Evolutionary conservation across 2,329 filamentous ascomycete genomes (phyloP), one percentile per base, ranked within the genome.

Genomic region (Cladosporium sp.): DNA sequence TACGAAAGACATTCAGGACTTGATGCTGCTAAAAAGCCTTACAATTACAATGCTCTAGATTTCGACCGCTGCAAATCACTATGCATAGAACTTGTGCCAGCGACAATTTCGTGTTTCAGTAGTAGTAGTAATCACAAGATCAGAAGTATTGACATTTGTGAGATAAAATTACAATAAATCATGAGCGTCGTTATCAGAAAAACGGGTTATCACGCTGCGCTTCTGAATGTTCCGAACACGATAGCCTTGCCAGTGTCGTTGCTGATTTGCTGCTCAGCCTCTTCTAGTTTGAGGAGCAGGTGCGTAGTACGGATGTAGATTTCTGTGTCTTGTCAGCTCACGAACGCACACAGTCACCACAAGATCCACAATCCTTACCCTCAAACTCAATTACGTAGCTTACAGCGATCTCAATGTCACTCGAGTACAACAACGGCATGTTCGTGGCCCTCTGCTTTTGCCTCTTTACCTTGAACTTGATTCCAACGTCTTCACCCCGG

Each of bases 321-420:
- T 75, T 91, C 88, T 89, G 66, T 3, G 22, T 7, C 3, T 14
- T 12, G 51, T 68, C 51, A 68, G 63, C 54, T 11, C 36, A 17
- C 38, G 5, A 8, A 28, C 28, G 20, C 7, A 38, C 28, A 5
- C 25, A 50, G 2, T 37, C 3, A 25, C n/a, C 9, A 45, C 59
- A n/a, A 58, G 15, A 42, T 6, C 37, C 25, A 3, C 14, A 25
- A 11, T 45, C 69, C 80, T 60, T 76, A 90, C 89, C 86, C 82
- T 89, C 80, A 67, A 90, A 89, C 58, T 88, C 83, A 28, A 94
- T 76, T 43, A 82, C 82, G 69, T 91, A 94, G 56, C 80, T 84
- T 9, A 89, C 84, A 3, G 86, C 80, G n/a, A 82, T 73, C 47
- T 90, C 85, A 56, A 90, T 85, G 52, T 86, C 82, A 9, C 74